Percentiles rank a stretch among this genome's conserved stretches.
These are phyloP conservation scores for Cystofilobasidium ferigula DNA, from an alignment of 768 basidiomycete species.

Conservation along the genomic window DNA sequence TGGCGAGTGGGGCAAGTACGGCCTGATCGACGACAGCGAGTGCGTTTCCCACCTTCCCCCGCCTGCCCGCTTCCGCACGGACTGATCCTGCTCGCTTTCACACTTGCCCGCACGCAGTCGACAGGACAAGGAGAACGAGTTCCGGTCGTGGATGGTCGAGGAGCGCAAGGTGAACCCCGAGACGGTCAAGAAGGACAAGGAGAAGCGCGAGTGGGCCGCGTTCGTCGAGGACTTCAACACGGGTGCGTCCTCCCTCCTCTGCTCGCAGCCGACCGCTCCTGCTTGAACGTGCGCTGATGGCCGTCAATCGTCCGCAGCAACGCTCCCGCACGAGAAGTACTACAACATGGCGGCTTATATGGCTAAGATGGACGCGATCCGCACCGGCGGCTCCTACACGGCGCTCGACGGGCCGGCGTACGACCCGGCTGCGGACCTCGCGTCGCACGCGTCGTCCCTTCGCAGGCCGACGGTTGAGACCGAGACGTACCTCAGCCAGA, in stretches of 20 bases:
- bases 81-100: neutral
- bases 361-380: conserved; percentile 66
- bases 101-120: conserved; percentile 45
- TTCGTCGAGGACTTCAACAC: conserved; percentile 48
- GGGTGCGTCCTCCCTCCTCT: conserved; percentile 31
- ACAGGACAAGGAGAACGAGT: conserved; percentile 69
- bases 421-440: conserved; percentile 74
- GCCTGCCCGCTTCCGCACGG: conserved; percentile 1
- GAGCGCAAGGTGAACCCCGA: conserved; percentile 86
- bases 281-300: neutral
- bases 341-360: conserved; percentile 83
- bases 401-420: conserved; percentile 55
- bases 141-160: conserved; percentile 84
- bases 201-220: conserved; percentile 68
- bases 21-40: conserved; percentile 75
- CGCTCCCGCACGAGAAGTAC: conserved; percentile 87
- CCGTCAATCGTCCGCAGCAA: conserved; percentile 46
- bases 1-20: conserved; percentile 77
- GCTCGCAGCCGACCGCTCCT: neutral
- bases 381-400: conserved; percentile 70
- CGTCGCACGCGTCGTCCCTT: conserved; percentile 57
- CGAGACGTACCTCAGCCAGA: conserved; percentile 64
- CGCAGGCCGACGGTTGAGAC: conserved; percentile 57
- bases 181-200: conserved; percentile 70
- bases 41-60: conserved; percentile 41